phyloP scores from a whole-genome alignment of 441 rosid genomes.

The Syzygium syzygioides region DNA sequence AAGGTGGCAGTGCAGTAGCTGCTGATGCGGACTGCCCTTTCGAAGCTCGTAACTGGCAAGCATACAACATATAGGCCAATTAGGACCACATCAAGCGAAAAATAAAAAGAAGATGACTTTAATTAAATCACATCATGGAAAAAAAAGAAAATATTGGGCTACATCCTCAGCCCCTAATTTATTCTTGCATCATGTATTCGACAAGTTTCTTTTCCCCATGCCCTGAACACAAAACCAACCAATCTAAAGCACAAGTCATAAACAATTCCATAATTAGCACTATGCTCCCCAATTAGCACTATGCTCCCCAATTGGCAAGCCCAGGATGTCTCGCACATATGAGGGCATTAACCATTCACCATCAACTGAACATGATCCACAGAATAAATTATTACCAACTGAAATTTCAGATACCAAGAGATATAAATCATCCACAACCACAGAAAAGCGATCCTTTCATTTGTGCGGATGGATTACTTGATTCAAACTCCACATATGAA shows the following conservation, averaged over 20 bases:
- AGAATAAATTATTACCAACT: background rate
- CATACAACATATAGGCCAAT: background rate
- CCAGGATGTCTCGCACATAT: background rate
- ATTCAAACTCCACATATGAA: background rate
- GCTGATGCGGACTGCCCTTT: slow-evolving; percentile 37
- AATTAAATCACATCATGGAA: background rate
- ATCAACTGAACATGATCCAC: background rate
- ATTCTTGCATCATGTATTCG: background rate
- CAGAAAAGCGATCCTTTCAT: background rate
- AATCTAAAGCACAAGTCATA: background rate
- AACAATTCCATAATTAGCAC: background rate
- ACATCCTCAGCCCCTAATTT: background rate
- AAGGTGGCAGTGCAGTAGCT: slow-evolving; percentile 35
- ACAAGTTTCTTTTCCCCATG: background rate
- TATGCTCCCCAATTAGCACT: background rate
- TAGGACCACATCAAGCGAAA: background rate
- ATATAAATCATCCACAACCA: background rate
- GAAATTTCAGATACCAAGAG: background rate
- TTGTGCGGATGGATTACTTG: background rate
- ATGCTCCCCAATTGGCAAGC: background rate
- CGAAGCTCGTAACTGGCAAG: slow-evolving; percentile 44
- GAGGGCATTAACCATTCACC: background rate
- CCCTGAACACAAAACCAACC: background rate
- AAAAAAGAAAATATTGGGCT: background rate
- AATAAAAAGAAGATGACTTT: background rate